Base-by-base conservation (phyloP, 495 filamentous ascomycete species). In the Penicillium simplicissimum region DNA sequence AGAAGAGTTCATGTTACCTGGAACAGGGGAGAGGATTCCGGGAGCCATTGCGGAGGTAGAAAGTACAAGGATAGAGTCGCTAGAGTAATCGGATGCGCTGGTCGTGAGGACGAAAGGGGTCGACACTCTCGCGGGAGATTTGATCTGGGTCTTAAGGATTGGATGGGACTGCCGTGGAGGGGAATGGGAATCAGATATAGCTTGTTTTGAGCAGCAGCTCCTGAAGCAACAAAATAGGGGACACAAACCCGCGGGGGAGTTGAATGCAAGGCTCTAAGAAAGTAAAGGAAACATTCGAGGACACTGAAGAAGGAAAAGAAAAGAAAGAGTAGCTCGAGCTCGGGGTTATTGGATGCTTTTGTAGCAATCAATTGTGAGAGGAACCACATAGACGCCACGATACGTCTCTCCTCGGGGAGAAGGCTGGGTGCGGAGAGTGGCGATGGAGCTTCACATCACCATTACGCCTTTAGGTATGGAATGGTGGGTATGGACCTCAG, bases 141-240 rank as follows among this genome's bases (percentile, higher is more conserved):
- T n/a, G 19, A 4, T 49, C 4, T 8, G 17, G n/a, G 54, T 47
- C 33, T 54, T 31, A 21, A 49, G 17, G 23, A 38, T 34, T 34
- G 42, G 9, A 4, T 65, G 42, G 14, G 40, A 57, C 52, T 60
- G 28, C 60, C 55, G 59, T 43, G 60, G 62, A 57, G 60, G 55
- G 42, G 52, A 48, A 47, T 55, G n/a, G 19, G 55, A 34, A 49
- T 66, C 63, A 19, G 58, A 49, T 34, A 49, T 40, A 51, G 36
- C 5, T 63, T 67, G 54, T 62, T 48, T 57, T 36, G 68, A 66
- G 65, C 68, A 66, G 43, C 62, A 68, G 63, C 63, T 65, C 63
- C 58, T 65, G 52, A 68, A 66, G 49, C 66, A 71, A 61, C 59
- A 64, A 15, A 70, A 36, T 37, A 68, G 37, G 31, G 48, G 61